Percentiles rank a stretch among this genome's conserved stretches.
These are phyloP conservation scores for Boletus sp. DNA, from an alignment of 768 basidiomycete species.

Conservation along the genomic window DNA sequence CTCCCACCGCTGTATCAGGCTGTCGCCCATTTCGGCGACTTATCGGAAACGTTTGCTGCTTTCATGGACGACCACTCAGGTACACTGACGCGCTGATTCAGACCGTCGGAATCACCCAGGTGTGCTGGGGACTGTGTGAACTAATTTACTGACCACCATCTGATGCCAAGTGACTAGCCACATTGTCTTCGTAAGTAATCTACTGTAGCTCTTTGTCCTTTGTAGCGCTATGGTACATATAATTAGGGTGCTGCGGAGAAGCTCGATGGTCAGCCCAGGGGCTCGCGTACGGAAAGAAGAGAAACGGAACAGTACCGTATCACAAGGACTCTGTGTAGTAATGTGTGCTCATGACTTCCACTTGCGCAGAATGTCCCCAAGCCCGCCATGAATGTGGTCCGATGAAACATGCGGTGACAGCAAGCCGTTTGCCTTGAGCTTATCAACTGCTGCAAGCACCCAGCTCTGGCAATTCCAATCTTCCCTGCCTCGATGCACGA, in stretches of 20 bases:
- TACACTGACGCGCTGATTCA: not conserved
- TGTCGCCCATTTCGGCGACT: not conserved
- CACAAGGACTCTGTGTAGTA: too few species aligned
- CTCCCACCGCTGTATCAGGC: not conserved
- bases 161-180: not conserved
- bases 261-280: too few species aligned
- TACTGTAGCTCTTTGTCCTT: not conserved
- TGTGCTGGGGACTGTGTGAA: not conserved
- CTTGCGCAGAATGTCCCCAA: constrained; percentile 24
- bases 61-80: not conserved
- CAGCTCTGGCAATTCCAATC: constrained; percentile 35
- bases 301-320: too few species aligned
- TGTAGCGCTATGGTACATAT: not conserved
- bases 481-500: constrained; percentile 24
- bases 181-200: not conserved
- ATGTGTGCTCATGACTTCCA: constrained; percentile 18
- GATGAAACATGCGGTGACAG: constrained; percentile 20
- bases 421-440: constrained; percentile 17
- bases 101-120: too few species aligned
- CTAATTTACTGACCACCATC: constrained; percentile 1
- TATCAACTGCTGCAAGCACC: constrained; percentile 26
- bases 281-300: too few species aligned
- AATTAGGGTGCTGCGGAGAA: not conserved
- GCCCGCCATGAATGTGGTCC: constrained; percentile 18
- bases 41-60: not conserved